Evolutionary conservation across 495 filamentous ascomycete genomes (phyloP).

Genomic region (Trichoderma gamsii): DNA sequence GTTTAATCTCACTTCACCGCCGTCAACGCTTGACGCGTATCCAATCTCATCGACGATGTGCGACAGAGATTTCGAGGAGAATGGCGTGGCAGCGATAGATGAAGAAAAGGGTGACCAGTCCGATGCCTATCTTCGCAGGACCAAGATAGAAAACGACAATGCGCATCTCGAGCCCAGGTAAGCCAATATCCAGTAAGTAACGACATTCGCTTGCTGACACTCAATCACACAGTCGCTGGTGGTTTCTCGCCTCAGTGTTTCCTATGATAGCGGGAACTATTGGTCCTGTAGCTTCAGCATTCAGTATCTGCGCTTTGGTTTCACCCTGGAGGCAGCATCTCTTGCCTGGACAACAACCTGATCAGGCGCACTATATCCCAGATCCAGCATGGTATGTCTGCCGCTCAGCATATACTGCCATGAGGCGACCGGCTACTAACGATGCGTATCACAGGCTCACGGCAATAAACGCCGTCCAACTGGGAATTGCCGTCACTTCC

Average conservation of each 20-base stretch:
- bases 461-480: conserved; percentile 66
- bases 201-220: background rate
- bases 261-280: conserved; percentile 79
- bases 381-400: conserved; percentile 63
- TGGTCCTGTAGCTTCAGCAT: conserved; percentile 72
- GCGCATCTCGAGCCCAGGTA: conserved; percentile 50
- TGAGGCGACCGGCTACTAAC: background rate
- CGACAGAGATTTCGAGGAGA: background rate
- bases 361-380: conserved; percentile 44
- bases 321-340: conserved; percentile 65
- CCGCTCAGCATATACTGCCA: background rate
- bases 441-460: conserved; percentile 45
- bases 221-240: conserved; percentile 57
- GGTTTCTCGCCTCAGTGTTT: conserved; percentile 77
- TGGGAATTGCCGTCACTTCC: conserved; percentile 61
- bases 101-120: background rate
- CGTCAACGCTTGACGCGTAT: too few relatives aligned
- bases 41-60: background rate
- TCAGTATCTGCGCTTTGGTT: conserved; percentile 72
- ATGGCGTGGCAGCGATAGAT: too few relatives aligned
- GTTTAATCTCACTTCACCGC: too few relatives aligned
- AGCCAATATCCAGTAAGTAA: background rate
- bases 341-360: conserved; percentile 42
- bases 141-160: conserved; percentile 24
- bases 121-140: background rate